Evolutionary conservation across 805 yeast genomes (phyloP).

Genomic region (Tetrapisispora phaffii): DNA sequence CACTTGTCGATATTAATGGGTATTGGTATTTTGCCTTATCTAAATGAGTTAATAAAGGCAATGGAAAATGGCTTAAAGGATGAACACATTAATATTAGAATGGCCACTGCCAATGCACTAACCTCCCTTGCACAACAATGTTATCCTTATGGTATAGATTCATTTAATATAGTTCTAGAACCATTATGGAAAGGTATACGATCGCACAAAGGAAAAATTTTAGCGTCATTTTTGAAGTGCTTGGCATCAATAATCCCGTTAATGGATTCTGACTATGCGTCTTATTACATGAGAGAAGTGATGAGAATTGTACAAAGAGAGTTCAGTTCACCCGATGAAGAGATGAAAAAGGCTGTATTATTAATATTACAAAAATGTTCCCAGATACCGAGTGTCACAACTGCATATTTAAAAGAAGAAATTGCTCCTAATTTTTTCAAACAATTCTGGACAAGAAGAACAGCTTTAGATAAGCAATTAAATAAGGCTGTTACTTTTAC

Average conservation of each 20-base stretch:
- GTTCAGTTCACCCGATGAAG: slow-evolving; percentile 75
- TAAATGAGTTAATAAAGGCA: slow-evolving; percentile 55
- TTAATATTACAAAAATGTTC: slow-evolving; percentile 60
- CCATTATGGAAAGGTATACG: slow-evolving; percentile 75
- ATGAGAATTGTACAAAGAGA: slow-evolving; percentile 60
- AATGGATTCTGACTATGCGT: slow-evolving; percentile 76
- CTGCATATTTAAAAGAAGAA: slow-evolving; percentile 39
- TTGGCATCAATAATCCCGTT: slow-evolving; percentile 74
- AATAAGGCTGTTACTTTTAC: slow-evolving; percentile 60
- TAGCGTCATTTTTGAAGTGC: slow-evolving; percentile 69
- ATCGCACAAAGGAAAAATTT: slow-evolving; percentile 63
- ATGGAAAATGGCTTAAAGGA: slow-evolving; percentile 51
- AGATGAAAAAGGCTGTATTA: slow-evolving; percentile 68
- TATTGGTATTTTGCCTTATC: slow-evolving; percentile 63
- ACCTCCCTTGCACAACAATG: slow-evolving; percentile 72
- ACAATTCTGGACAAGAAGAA: slow-evolving; percentile 73
- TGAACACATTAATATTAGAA: slow-evolving; percentile 57
- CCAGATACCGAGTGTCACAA: slow-evolving; percentile 46
- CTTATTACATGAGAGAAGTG: slow-evolving; percentile 67
- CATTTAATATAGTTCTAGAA: slow-evolving; percentile 65
- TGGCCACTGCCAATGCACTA: slow-evolving; percentile 61
- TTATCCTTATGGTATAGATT: slow-evolving; percentile 82
- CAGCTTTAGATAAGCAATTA: slow-evolving; percentile 56
- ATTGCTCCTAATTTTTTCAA: slow-evolving; percentile 54
- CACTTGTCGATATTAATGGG: slow-evolving; percentile 65